Conservation (phyloP, 352 stramenopile genomes). For the Globisporangium cystogenes region DNA sequence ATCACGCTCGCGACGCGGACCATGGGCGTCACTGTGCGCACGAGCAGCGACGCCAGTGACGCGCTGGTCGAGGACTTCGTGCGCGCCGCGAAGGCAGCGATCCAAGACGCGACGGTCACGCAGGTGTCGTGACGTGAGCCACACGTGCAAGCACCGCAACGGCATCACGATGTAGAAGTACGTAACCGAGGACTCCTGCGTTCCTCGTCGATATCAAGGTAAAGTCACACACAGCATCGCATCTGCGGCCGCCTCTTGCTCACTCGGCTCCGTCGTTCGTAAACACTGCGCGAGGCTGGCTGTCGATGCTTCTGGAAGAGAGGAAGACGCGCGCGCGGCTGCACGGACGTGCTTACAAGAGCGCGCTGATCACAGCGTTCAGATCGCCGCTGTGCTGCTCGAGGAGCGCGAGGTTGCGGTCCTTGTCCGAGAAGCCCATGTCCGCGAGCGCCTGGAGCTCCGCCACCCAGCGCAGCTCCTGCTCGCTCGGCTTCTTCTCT, state of each 20-base stretch:
- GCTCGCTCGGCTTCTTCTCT: constrained; percentile 23
- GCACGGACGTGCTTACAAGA: constrained; percentile 20
- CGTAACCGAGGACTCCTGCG: neutral
- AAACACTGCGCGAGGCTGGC: neutral
- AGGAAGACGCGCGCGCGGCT: neutral
- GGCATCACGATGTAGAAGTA: neutral
- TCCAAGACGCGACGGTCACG: constrained; percentile 11
- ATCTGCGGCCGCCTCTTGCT: neutral
- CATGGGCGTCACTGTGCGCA: constrained; percentile 34
- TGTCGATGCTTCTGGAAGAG: neutral
- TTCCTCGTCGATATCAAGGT: neutral
- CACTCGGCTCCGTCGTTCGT: neutral
- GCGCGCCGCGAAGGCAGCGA: constrained; percentile 21
- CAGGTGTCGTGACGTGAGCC: neutral
- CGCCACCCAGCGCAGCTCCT: constrained; percentile 39
- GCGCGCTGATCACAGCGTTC: constrained; percentile 51
- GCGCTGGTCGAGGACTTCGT: constrained; percentile 40
- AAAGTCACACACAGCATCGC: neutral
- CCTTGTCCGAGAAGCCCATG: constrained; percentile 68
- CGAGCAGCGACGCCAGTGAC: constrained; percentile 41
- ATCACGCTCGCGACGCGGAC: constrained; percentile 31
- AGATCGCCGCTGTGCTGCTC: constrained; percentile 57
- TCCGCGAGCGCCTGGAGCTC: constrained; percentile 44
- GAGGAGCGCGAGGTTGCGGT: constrained; percentile 51
- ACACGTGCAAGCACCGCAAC: neutral